Evolutionary conservation across 139 green algal species (phyloP).

Genomic region (Chlamydomonas schloesseri): DNA sequence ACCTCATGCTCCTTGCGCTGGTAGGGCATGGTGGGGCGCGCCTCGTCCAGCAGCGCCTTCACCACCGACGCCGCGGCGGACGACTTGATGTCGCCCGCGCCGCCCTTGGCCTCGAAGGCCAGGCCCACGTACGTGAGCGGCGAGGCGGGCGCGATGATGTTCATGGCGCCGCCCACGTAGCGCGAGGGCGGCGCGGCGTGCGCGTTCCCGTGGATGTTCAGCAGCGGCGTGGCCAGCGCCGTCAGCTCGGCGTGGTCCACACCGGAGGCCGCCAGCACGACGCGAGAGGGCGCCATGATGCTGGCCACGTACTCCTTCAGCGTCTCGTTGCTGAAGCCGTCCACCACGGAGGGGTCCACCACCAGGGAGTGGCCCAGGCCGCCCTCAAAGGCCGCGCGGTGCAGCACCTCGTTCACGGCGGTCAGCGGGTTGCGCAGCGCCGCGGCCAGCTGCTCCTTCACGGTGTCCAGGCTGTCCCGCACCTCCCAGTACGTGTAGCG

Average conservation of each 20-base stretch:
- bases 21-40: slow-evolving; percentile 57
- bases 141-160: slow-evolving; percentile 43
- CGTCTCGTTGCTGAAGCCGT: slow-evolving; percentile 42
- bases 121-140: slow-evolving; percentile 59
- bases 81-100: slow-evolving; percentile 60
- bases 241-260: slow-evolving; percentile 53
- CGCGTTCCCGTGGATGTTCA: neutral
- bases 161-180: slow-evolving; percentile 66
- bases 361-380: slow-evolving; percentile 41
- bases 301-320: slow-evolving; percentile 54
- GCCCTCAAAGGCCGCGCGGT: slow-evolving; percentile 63
- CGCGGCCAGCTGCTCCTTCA: slow-evolving; percentile 53
- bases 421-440: slow-evolving; percentile 37
- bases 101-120: slow-evolving; percentile 68
- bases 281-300: slow-evolving; percentile 38
- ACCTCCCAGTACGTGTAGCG: slow-evolving; percentile 69
- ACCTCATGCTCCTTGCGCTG: slow-evolving; percentile 42
- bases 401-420: slow-evolving; percentile 61
- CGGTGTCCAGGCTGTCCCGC: slow-evolving; percentile 45
- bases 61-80: slow-evolving; percentile 56
- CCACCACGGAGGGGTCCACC: slow-evolving; percentile 27
- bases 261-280: slow-evolving; percentile 55
- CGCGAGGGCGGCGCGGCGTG: slow-evolving; percentile 17
- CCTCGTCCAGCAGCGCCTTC: slow-evolving; percentile 65
- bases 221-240: slow-evolving; percentile 38